Percentiles rank a stretch among this genome's conserved stretches.
phyloP scores from a whole-genome alignment of 2,329 filamentous ascomycete genomes.

The Cephalotrichum gorgonifer region DNA sequence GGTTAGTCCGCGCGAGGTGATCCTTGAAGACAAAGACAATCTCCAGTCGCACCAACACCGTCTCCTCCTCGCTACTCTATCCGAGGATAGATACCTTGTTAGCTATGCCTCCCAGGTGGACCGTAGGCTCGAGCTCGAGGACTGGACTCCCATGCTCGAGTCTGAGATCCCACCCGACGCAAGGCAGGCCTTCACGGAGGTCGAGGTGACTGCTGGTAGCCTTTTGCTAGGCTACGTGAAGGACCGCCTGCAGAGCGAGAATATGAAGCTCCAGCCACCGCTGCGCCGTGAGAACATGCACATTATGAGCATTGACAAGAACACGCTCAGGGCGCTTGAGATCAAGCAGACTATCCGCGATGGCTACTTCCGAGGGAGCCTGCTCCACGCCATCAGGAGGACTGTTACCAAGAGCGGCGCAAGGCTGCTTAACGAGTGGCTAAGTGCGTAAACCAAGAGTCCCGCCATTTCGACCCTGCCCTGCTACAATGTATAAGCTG shows the following conservation, averaged over 20 bases:
- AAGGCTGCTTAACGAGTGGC: constrained; percentile 70
- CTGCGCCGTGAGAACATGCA: constrained; percentile 62
- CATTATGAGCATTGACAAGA: constrained; percentile 85
- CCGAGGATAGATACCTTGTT: constrained; percentile 65
- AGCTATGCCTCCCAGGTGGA: constrained; percentile 52
- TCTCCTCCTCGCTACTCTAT: constrained; percentile 55
- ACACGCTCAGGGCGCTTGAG: constrained; percentile 80
- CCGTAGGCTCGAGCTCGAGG: constrained; percentile 35
- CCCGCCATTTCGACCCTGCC: neutral
- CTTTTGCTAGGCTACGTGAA: constrained; percentile 78
- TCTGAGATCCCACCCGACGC: constrained; percentile 48
- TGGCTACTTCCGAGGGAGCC: constrained; percentile 65
- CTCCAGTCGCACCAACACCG: constrained; percentile 48
- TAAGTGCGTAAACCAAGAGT: constrained; percentile 37
- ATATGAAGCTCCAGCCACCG: constrained; percentile 76
- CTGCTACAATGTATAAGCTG: constrained; percentile 14
- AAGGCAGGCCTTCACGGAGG: constrained; percentile 45
- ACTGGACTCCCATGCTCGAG: constrained; percentile 73
- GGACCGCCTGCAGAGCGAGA: constrained; percentile 64
- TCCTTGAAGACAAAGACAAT: constrained; percentile 55
- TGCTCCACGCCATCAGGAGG: constrained; percentile 79
- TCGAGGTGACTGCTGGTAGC: constrained; percentile 69
- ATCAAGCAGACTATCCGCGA: constrained; percentile 81
- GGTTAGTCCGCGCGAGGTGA: constrained; percentile 73
- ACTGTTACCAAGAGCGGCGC: constrained; percentile 90